Base-by-base conservation (phyloP, 768 basidiomycete species). In the Naganishia vaughanmartiniae region DNA sequence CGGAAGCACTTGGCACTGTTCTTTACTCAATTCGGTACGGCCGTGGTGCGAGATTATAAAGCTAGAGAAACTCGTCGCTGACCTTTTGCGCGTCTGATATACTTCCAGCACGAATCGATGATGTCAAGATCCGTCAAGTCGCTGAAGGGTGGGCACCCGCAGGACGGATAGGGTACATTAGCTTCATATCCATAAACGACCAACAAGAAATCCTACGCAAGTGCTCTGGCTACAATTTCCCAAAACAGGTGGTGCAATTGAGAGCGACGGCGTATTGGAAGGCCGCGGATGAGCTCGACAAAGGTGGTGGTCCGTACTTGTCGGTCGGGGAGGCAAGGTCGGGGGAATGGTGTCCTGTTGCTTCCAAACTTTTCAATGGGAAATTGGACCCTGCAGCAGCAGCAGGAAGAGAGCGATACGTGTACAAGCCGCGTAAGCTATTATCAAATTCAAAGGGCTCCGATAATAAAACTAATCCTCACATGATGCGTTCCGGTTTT, bases 71-170 rank as follows among this genome's bases (percentile, higher is more conserved):
- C 19, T 21, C n/a, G 14, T 34, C 10, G 34, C 24, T 58, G 34
- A 58, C 34, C 24, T 31, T 15, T 11, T 10, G 39, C 21, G n/a
- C 48, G 24, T 51, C 12, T n/a, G 5, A 15, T 42, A 15, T 15
- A 2, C 17, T 19, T 4, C 1, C 21, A 63, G 60, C 42, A 14
- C 60, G 60, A 2, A 34, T 63, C 10, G 60, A 63, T 34, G 60
- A 63, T 17, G 30, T 63, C 26, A 63, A 63, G 19, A 46, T 63
- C 60, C 60, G 60, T 17, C 60, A 26, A 26, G 42, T 63, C n/a
- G 34, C 60, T 21, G 60, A 63, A 4, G 60, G 60, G 5, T 63
- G 60, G 60, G 21, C 42, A 63, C 60, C 60, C 14, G 39, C 60
- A 21, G 60, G 60, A 28, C 36, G 60, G 5, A 30, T 63, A 14